phyloP scores from a whole-genome alignment of 2,329 filamentous ascomycete species.

The Paecilomyces variotii region DNA sequence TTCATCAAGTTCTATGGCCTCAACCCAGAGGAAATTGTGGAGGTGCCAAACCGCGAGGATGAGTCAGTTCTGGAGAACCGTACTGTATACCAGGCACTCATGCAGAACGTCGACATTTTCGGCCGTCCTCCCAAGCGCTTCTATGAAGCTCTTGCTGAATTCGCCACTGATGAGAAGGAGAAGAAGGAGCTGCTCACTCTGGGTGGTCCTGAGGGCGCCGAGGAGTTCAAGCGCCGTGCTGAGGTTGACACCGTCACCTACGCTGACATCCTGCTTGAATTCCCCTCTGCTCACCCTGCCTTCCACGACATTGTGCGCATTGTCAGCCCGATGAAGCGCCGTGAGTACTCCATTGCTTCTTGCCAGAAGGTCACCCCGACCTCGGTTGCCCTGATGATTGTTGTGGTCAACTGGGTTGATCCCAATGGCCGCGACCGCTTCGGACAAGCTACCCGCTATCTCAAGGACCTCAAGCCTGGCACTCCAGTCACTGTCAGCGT shows the following conservation, averaged over 20 bases:
- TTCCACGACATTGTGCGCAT: conserved; percentile 87
- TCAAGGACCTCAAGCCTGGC: conserved; percentile 67
- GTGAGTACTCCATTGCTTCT: conserved; percentile 98
- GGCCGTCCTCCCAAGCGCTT: conserved; percentile 96
- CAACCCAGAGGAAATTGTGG: conserved; percentile 74
- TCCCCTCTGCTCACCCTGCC: conserved; percentile 74
- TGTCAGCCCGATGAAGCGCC: conserved; percentile 83
- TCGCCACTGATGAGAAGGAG: conserved; percentile 73
- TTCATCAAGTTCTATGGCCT: conserved; percentile 91
- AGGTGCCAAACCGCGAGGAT: conserved; percentile 81
- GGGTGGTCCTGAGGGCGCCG: conserved; percentile 68
- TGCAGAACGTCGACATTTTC: conserved; percentile 94
- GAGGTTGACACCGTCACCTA: conserved; percentile 90
- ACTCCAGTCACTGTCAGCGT: conserved; percentile 81
- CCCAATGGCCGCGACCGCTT: conserved; percentile 78
- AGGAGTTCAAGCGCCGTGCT: conserved; percentile 83
- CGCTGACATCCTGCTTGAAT: conserved; percentile 83
- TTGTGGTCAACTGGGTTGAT: conserved; percentile 94
- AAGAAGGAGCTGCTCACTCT: conserved; percentile 71
- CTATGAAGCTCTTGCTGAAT: conserved; percentile 86
- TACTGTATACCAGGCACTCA: conserved; percentile 83
- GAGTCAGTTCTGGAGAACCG: conserved; percentile 67
- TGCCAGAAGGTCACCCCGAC: conserved; percentile 89
- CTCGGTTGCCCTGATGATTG: conserved; percentile 89
- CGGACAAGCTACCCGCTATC: conserved; percentile 87